Base-by-base conservation (phyloP, 352 stramenopile genomes). In the Pythium aristosporum region DNA sequence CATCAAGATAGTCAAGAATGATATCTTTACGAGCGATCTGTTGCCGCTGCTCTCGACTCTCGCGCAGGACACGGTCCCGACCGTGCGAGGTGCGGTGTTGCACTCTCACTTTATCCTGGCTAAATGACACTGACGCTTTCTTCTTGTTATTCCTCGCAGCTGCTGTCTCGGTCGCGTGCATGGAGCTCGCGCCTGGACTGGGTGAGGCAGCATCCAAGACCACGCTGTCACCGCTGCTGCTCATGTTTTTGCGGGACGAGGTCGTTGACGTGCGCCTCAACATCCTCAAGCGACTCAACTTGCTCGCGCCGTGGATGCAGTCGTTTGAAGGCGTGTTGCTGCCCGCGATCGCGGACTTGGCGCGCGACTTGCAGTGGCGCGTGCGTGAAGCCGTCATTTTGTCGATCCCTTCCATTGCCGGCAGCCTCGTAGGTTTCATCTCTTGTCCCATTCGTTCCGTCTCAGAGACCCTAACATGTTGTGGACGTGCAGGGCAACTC, bases 191-290 rank as follows among this genome's bases (percentile, higher is more conserved):
- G 18, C 91, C 85, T 30, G 96, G 97, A 67, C 88, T 97, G 46
- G 90, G 91, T 20, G 80, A 97, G 62, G 83, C 85, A 10, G 81
- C 95, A 36, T 97, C 96, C 70, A 97, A 98, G 77, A 80, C 67
- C 49, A 82, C 75, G 36, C 73, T 94, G 2, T 79, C 85, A 12
- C 83, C 94, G 63, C 62, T 97, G 50, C 58, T 94, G 53, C 67
- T 92, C 18, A 74, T 94, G 37, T 92, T 93, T 71, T 61, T 95
- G 48, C 85, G 83, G 20, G 89, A 98, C 66, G 87, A 96, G 62
- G 85, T 96, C 53, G 89, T 96, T 23, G 94, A 98, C 74, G 94
- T 98, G 30, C 92, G 96, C 53, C 78, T 98, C 6, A 97, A 98
- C 75, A 96, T 98, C 51, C 69, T 98, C 30, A 96, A 94, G 67